A percentile compares a stretch with the other conserved stretches of the same genome.
Evolutionary conservation across 306 rosid genomes (phyloP).

Genomic region (Sphenostylis stenocarpa): DNA sequence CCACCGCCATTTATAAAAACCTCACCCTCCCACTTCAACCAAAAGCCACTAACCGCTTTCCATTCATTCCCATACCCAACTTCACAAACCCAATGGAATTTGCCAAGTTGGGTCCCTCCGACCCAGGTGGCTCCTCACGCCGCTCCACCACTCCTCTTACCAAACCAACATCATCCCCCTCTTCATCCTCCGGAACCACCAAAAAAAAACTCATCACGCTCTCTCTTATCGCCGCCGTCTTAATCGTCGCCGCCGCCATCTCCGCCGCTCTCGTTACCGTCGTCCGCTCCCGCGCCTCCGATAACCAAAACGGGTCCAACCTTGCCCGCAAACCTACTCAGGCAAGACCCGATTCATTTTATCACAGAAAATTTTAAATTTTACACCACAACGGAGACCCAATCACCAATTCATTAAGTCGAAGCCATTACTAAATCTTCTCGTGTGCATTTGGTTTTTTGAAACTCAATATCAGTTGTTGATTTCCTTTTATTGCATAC

Average conservation of each 20-base stretch:
- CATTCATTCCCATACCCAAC: not conserved
- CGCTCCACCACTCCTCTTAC: conserved; percentile 40
- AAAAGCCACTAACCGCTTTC: not conserved
- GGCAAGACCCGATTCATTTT: conserved; percentile 32
- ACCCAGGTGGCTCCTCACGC: conserved; percentile 47
- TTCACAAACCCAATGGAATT: conserved; percentile 44
- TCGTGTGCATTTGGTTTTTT: not conserved
- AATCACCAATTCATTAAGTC: not conserved
- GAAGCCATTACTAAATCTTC: too few relatives aligned
- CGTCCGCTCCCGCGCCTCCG: conserved; percentile 32
- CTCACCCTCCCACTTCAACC: not conserved
- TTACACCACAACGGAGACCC: too few relatives aligned
- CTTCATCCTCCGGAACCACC: not conserved
- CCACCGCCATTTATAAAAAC: conserved; percentile 8
- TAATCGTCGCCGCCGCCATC: conserved; percentile 60
- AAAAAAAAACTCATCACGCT: conserved; percentile 48
- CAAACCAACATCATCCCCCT: not conserved
- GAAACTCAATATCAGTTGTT: not conserved
- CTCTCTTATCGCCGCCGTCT: conserved; percentile 47
- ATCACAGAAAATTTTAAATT: too few relatives aligned
- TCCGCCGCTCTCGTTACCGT: conserved; percentile 53
- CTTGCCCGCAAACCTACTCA: conserved; percentile 63
- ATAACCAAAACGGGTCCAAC: not conserved
- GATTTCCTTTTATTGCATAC: not conserved
- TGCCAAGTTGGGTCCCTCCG: conserved; percentile 46